Evolutionary conservation across 2,329 filamentous ascomycete species (phyloP), one percentile per base, ranked within the genome.

Genomic region (Knufia fluminis): DNA sequence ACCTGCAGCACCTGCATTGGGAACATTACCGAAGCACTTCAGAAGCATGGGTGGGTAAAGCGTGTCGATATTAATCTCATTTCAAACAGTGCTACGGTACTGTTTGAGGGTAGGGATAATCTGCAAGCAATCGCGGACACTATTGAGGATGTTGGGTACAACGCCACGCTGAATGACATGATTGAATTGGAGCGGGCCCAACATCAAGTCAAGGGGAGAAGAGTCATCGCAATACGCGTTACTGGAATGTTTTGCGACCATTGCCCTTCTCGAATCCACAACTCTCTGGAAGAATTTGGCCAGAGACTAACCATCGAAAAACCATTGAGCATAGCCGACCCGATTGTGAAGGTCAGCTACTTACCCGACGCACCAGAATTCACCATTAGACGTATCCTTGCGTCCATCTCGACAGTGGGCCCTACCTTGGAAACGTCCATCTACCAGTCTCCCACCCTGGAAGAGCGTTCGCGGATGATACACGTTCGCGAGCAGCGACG

Each of bases 361-460:
- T 70, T 70, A 0, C 87, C 90, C 0, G 64, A 76, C 1, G 73
- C 80, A 2, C 85, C 86, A 0, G 26, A 28, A 28, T 79, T 94
- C 59, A 94, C 87, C 0, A 77, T 94, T 55, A 79, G 90, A 44
- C 75, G 79, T 6, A 86, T 96, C 36, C 69, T 94, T 10, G 68
- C 72, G 12, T 74, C 79, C 1, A 85, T 96, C 45, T 73, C 79
- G 48, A 74, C 74, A 3, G 73, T 78, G 4, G 84, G 94, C 58
- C 68, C 75, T 1, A 76, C 73, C 0, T 84, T 95, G 53, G 70
- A 69, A 22, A 78, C 83, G 1, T 79, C 77, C 1, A 77, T 96
- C 12, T 83, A 87, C 61, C 86, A 91, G 54, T 83, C 86, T 0
- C 86, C 85, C 0, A 88, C 83, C 0, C 75, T 95, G 3, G 90